These are phyloP conservation scores for Termitomyces sp. DNA, from an alignment of 768 basidiomycete species.

Conservation along the genomic window DNA sequence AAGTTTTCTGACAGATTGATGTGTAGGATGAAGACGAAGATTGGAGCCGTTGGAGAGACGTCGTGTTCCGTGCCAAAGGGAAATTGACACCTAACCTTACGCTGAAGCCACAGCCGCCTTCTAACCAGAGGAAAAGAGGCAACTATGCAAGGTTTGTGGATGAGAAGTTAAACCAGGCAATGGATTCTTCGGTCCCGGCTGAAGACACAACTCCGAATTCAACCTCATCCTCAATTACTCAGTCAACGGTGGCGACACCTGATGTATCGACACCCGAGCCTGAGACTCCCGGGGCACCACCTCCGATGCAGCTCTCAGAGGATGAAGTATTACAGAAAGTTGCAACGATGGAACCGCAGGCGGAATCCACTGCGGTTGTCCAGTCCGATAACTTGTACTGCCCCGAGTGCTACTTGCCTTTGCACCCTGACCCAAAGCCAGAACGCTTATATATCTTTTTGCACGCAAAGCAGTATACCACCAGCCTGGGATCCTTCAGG, in stretches of 20 bases:
- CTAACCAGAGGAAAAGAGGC: constrained; percentile 54
- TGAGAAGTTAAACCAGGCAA: constrained; percentile 15
- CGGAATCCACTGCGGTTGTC: constrained; percentile 30
- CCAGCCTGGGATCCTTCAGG: constrained; percentile 75
- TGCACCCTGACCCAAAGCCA: constrained; percentile 90
- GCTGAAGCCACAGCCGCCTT: constrained; percentile 50
- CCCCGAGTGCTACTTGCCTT: constrained; percentile 84
- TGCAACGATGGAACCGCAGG: constrained; percentile 29
- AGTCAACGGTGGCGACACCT: constrained; percentile 8
- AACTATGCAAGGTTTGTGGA: constrained; percentile 40
- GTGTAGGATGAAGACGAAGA: constrained; percentile 79
- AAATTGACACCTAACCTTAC: constrained; percentile 41
- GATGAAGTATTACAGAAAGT: constrained; percentile 45
- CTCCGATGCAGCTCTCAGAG: constrained; percentile 33
- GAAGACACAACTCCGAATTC: background rate
- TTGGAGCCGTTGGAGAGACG: constrained; percentile 84
- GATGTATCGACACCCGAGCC: constrained; percentile 13
- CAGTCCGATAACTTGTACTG: constrained; percentile 60
- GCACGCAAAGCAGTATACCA: constrained; percentile 84
- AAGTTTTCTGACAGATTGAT: background rate
- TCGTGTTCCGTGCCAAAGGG: constrained; percentile 73
- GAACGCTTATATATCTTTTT: constrained; percentile 93
- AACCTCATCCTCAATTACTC: constrained; percentile 2
- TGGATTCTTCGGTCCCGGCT: constrained; percentile 1
- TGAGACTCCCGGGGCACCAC: constrained; percentile 5